Base-by-base conservation (phyloP, 2,329 filamentous ascomycete species). In the Verticillium nonalfalfae region DNA sequence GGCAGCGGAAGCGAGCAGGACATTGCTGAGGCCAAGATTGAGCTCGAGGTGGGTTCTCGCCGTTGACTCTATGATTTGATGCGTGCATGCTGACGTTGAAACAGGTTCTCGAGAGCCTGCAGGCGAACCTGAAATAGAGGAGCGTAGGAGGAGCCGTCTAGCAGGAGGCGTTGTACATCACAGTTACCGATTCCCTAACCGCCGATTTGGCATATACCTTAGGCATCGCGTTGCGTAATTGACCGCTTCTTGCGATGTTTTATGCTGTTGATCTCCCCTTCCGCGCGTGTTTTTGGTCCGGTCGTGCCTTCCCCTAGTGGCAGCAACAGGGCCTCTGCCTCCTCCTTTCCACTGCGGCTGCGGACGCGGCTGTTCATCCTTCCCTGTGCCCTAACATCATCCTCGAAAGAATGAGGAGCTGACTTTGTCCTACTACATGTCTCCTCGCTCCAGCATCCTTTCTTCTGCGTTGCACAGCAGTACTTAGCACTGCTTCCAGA, bases 11-110 rank as follows among this genome's bases (percentile, higher is more conserved):
- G 92, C 78, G 95, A 97, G 86, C 89, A 93, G 81, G 95, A 98
- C 74, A 91, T 98, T 79, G 94, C 94, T 67, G 95, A 99, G 87
- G 95, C 95, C 69, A 98, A 97, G 87, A 94, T 99, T 76, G 94
- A 98, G 85, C 81, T 99, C 70, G 95, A 99, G 92, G 94, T 97
- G 79, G 75, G 76, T 69, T 58, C 18, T 21, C n/a, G 4, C 10
- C n/a, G 4, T 4, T 4, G 45, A n/a, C 45, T 26, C 15, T 26
- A 54, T 35, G 57, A 54, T 63, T 18, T 60, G 52, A 35, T 11
- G n/a, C 34, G 10, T 9, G 31, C 18, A 54, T 50, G 84, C 71
- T 39, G 31, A 55, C 50, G 7, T 35, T 33, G 3, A 4, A 58
- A 55, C 67, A 93, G 90, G 89, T 94, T 72, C 84, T 95, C 70